These are phyloP conservation scores for Cyberlindnera maritima DNA, from an alignment of 805 yeast genomes.

Conservation along the genomic window DNA sequence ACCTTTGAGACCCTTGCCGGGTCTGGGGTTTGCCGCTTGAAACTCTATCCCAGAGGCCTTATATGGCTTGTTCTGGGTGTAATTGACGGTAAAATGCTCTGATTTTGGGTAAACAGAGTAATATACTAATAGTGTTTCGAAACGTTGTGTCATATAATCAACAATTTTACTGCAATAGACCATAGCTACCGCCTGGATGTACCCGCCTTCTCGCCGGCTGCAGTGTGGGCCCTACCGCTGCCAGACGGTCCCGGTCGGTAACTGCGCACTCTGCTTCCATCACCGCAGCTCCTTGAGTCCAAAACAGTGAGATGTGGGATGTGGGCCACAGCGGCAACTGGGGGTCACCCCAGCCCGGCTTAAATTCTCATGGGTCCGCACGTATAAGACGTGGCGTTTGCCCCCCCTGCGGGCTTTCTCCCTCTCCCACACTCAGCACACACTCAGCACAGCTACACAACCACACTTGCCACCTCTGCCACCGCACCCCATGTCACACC, in stretches of 20 bases:
- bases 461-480: not conserved
- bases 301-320: conserved; percentile 13
- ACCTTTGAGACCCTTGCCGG: not conserved
- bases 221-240: not conserved
- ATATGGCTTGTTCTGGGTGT: too few species aligned
- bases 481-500: not conserved
- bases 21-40: not conserved
- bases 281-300: conserved; percentile 10
- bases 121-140: too few species aligned
- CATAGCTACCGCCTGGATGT: not conserved
- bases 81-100: too few species aligned
- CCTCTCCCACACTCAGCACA: not conserved
- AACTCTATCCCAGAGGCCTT: not conserved
- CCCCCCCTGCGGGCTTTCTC: not conserved
- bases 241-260: not conserved
- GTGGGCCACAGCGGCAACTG: conserved; percentile 6
- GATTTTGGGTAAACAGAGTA: too few species aligned
- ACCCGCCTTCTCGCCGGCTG: not conserved
- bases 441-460: not conserved
- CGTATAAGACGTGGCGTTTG: not conserved
- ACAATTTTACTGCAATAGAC: too few species aligned
- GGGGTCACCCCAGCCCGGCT: not conserved
- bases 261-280: conserved; percentile 8
- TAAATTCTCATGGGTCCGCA: not conserved
- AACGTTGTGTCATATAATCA: too few species aligned